phyloP scores from a whole-genome alignment of 805 yeast genomes.

The Ogataea corticis region DNA sequence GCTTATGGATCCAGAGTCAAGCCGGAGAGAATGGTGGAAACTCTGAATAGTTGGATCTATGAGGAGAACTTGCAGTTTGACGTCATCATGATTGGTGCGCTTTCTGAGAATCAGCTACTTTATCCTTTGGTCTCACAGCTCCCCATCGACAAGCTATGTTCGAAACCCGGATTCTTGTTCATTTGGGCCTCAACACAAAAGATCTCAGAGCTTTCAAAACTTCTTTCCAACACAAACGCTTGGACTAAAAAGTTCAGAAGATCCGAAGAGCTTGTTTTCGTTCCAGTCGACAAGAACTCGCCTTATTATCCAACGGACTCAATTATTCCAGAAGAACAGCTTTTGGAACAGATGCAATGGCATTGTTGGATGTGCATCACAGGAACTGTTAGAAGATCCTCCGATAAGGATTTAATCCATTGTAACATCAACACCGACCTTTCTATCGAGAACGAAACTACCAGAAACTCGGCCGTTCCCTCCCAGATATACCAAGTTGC shows the following conservation, averaged over 20 bases:
- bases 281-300: constrained; percentile 66
- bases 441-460: constrained; percentile 56
- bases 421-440: constrained; percentile 92
- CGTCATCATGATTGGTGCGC: constrained; percentile 88
- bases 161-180: constrained; percentile 84
- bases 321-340: constrained; percentile 41
- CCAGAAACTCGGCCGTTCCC: constrained; percentile 59
- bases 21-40: constrained; percentile 53
- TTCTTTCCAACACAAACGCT: constrained; percentile 38
- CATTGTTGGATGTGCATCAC: constrained; percentile 98
- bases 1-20: constrained; percentile 67
- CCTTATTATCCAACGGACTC: constrained; percentile 64
- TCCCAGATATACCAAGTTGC: constrained; percentile 75
- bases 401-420: constrained; percentile 81
- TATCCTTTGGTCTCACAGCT: constrained; percentile 60
- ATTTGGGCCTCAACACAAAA: constrained; percentile 85
- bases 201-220: constrained; percentile 59
- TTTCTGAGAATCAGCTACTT: constrained; percentile 71
- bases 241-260: constrained; percentile 73
- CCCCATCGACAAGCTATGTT: constrained; percentile 71
- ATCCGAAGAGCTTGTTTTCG: constrained; percentile 85
- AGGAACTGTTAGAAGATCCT: constrained; percentile 86
- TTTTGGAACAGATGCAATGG: constrained; percentile 81
- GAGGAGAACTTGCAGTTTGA: constrained; percentile 68
- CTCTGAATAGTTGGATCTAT: constrained; percentile 61